phyloP scores from a whole-genome alignment of 495 filamentous ascomycete genomes.

The Penicillium egyptiacum region DNA sequence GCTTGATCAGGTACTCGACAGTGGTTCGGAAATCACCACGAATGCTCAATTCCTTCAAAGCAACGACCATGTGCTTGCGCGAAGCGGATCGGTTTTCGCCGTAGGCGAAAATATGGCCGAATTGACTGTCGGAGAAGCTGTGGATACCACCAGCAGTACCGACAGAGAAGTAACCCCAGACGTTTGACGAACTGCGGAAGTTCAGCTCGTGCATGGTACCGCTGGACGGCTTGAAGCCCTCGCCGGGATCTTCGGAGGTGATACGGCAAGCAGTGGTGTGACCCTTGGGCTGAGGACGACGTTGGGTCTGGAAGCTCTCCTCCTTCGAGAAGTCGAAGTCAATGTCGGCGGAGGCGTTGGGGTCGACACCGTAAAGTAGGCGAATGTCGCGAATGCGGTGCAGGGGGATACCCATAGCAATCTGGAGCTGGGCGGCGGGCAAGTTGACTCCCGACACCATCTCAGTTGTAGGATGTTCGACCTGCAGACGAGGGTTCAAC shows the following conservation, averaged over 20 bases:
- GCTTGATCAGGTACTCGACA: constrained; percentile 98
- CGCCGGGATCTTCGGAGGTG: constrained; percentile 97
- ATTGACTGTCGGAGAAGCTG: constrained; percentile 98
- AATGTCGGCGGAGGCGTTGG: constrained; percentile 78
- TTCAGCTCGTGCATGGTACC: constrained; percentile 99
- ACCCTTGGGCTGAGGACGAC: constrained; percentile 87
- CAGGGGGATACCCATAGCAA: constrained; percentile 97
- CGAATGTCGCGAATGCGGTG: constrained; percentile 96
- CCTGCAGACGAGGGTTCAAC: constrained; percentile 95
- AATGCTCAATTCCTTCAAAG: constrained; percentile 97
- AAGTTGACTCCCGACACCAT: constrained; percentile 99
- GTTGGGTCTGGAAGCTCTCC: constrained; percentile 79
- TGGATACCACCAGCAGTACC: constrained; percentile 95
- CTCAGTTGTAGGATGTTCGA: constrained; percentile 98
- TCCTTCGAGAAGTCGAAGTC: constrained; percentile 95
- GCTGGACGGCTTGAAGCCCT: constrained; percentile 99
- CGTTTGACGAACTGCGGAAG: constrained; percentile 97
- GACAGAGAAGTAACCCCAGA: constrained; percentile 99
- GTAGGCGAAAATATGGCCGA: constrained; percentile 99
- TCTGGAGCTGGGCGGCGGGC: constrained; percentile 94
- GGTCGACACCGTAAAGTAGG: constrained; percentile 93
- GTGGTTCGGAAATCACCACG: constrained; percentile 99
- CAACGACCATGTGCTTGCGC: constrained; percentile 98
- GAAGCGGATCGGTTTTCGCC: constrained; percentile 95
- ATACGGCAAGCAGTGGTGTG: constrained; percentile 99